Evolutionary conservation across 495 filamentous ascomycete genomes (phyloP).

Genomic region (Chaetomium fimeti): DNA sequence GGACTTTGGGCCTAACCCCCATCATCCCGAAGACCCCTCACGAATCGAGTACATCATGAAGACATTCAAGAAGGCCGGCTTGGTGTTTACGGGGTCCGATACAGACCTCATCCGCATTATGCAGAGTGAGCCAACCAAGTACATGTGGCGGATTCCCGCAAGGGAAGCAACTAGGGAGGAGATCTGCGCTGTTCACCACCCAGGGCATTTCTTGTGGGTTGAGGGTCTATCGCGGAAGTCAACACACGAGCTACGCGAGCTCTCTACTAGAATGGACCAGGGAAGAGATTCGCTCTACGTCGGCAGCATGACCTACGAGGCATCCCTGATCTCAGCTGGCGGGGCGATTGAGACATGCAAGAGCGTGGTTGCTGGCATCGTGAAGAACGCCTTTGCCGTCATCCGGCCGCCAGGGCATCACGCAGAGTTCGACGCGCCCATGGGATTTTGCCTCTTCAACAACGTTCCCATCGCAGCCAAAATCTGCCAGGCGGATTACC

Average conservation of each 20-base stretch:
- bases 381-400: conserved; percentile 93
- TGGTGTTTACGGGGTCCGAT: conserved; percentile 59
- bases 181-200: conserved; percentile 71
- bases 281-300: conserved; percentile 86
- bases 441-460: conserved; percentile 97
- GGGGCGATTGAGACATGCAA: conserved; percentile 93
- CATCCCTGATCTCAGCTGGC: conserved; percentile 80
- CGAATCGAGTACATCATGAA: conserved; percentile 88
- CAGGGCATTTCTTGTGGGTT: conserved; percentile 75
- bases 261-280: conserved; percentile 57
- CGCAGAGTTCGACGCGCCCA: conserved; percentile 76
- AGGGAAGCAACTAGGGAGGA: conserved; percentile 73
- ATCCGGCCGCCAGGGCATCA: conserved; percentile 95
- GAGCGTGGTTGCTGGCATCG: conserved; percentile 70
- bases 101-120: conserved; percentile 46
- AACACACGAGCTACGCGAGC: conserved; percentile 61
- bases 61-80: conserved; percentile 71
- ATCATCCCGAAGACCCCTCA: conserved; percentile 91
- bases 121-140: conserved; percentile 50
- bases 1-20: conserved; percentile 61
- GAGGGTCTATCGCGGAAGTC: conserved; percentile 52
- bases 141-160: conserved; percentile 73
- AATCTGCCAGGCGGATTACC: conserved; percentile 74
- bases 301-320: conserved; percentile 74
- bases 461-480: conserved; percentile 89